A percentile compares a stretch with the other conserved stretches of the same genome.
Evolutionary conservation across 1,284 basidiomycete species (phyloP).

Genomic region (Exsudoporus floridanus): DNA sequence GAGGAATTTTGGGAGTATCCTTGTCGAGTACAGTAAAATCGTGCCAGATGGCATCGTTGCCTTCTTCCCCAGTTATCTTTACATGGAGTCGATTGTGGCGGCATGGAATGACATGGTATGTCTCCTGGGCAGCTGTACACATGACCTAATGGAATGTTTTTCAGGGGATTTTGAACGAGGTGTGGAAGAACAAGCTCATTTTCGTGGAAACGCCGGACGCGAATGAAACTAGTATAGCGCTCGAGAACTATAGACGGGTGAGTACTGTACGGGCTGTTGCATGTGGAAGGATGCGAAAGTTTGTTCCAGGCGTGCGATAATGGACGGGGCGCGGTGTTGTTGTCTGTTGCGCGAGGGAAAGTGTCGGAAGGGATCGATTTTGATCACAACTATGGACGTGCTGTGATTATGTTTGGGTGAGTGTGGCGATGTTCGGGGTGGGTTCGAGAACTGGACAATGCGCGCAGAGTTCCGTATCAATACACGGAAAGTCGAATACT

Average conservation of each 20-base stretch:
- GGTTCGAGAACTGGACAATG: slow-evolving; percentile 1
- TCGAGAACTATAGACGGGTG: slow-evolving; percentile 96
- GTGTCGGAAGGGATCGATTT: slow-evolving; percentile 99
- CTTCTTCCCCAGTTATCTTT: slow-evolving; percentile 99
- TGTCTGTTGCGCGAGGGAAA: slow-evolving; percentile 98
- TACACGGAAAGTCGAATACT: slow-evolving; percentile 98
- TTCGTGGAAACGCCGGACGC: slow-evolving; percentile 99
- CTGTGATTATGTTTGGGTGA: slow-evolving; percentile 99
- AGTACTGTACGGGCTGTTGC: slow-evolving; percentile 22
- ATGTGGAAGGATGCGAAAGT: neutral
- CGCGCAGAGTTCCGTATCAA: slow-evolving; percentile 87
- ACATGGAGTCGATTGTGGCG: slow-evolving; percentile 99
- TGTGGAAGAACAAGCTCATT: slow-evolving; percentile 99
- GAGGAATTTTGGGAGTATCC: slow-evolving; percentile 96
- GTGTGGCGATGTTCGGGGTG: slow-evolving; percentile 26
- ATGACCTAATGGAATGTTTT: slow-evolving; percentile 10
- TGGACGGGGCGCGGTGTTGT: slow-evolving; percentile 92
- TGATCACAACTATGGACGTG: slow-evolving; percentile 98
- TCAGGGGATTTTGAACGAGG: slow-evolving; percentile 97
- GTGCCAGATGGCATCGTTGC: slow-evolving; percentile 99
- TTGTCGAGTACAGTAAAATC: slow-evolving; percentile 96
- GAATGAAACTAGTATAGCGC: slow-evolving; percentile 96
- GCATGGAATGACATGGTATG: slow-evolving; percentile 99
- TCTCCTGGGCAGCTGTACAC: slow-evolving; percentile 1
- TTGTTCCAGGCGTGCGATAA: slow-evolving; percentile 89